Evolutionary conservation across 164 flowering plant genomes (phyloP).

Genomic region (Vitis labrusca): DNA sequence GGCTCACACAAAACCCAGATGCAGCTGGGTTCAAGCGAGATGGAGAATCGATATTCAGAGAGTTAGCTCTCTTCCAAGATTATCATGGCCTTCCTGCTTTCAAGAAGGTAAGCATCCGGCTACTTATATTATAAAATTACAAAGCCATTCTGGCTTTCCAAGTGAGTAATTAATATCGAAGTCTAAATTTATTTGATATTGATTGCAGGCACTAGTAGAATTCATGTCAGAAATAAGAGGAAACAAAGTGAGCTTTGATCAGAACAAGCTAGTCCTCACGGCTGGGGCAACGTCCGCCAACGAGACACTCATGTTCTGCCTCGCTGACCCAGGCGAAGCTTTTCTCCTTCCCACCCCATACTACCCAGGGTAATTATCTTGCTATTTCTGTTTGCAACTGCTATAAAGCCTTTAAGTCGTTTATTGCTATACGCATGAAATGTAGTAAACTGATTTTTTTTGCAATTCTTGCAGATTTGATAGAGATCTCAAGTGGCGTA

Average conservation of each 20-base stretch:
- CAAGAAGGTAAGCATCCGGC: constrained; percentile 45
- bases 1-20: constrained; percentile 63
- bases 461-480: constrained; percentile 60
- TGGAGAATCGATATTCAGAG: constrained; percentile 62
- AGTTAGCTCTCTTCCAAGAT: constrained; percentile 71
- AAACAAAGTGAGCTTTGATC: constrained; percentile 64
- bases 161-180: background rate
- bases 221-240: constrained; percentile 79
- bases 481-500: constrained; percentile 92
- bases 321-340: constrained; percentile 81
- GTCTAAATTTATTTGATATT: background rate
- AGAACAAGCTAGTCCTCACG: constrained; percentile 66
- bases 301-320: constrained; percentile 84
- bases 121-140: too few species aligned
- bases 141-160: too few species aligned
- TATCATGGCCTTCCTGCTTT: constrained; percentile 65
- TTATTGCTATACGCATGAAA: constrained; percentile 1
- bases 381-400: background rate
- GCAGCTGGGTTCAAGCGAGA: constrained; percentile 50
- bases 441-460: background rate
- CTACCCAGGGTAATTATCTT: constrained; percentile 71
- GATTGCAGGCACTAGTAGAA: constrained; percentile 60
- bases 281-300: constrained; percentile 94
- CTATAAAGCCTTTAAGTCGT: background rate
- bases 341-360: constrained; percentile 90